Evolutionary conservation across 768 basidiomycete species (phyloP).

Genomic region (Cyclocybe cylindracea): DNA sequence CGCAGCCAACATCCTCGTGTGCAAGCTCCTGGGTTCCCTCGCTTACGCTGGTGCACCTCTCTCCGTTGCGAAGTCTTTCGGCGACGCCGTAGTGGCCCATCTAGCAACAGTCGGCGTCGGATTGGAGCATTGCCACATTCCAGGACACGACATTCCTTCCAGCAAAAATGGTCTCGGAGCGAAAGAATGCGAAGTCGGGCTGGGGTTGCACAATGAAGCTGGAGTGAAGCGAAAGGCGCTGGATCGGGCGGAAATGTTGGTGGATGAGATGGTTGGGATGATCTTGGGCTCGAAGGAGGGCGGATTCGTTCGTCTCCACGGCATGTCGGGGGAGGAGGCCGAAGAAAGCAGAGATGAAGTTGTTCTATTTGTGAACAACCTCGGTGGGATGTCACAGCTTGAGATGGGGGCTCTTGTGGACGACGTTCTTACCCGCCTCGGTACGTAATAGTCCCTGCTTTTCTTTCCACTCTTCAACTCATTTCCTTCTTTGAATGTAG

Average conservation of each 20-base stretch:
- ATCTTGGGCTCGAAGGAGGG: conserved; percentile 28
- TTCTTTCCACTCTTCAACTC: background rate
- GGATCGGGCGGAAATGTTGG: conserved; percentile 29
- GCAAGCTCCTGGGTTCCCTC: conserved; percentile 57
- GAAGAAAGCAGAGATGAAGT: conserved; percentile 45
- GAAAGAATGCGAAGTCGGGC: conserved; percentile 45
- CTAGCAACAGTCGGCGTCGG: conserved; percentile 40
- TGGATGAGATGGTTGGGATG: conserved; percentile 42
- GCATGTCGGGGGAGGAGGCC: background rate
- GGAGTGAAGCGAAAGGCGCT: conserved; percentile 36
- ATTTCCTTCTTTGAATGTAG: conserved; percentile 19
- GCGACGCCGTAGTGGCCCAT: conserved; percentile 32
- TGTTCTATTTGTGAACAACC: conserved; percentile 55
- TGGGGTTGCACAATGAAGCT: conserved; percentile 61
- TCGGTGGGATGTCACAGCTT: conserved; percentile 51
- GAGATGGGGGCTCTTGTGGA: conserved; percentile 54
- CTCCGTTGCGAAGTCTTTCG: conserved; percentile 31
- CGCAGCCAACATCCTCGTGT: conserved; percentile 49
- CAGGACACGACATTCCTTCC: conserved; percentile 31
- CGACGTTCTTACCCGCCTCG: conserved; percentile 41
- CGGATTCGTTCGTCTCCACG: conserved; percentile 2
- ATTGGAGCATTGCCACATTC: conserved; percentile 59
- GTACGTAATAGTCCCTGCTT: conserved; percentile 28
- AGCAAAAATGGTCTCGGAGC: conserved; percentile 22
- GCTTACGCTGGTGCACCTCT: conserved; percentile 41